Evolutionary conservation across 2,329 filamentous ascomycete species (phyloP).

Genomic region (Nigrospora oryzae): DNA sequence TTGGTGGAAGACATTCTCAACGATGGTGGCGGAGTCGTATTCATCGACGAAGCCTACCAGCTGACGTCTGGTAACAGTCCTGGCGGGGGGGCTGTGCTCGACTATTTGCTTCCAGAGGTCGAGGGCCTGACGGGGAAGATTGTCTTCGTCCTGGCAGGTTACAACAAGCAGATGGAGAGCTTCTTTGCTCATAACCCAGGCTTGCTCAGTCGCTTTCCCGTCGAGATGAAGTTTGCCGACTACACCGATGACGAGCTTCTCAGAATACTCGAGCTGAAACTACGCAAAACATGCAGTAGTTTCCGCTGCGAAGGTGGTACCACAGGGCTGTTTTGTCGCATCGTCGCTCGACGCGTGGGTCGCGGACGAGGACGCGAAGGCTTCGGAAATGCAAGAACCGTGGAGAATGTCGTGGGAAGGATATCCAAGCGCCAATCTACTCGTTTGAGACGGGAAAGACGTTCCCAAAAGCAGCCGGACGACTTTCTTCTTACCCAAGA

Average conservation of each 20-base stretch:
- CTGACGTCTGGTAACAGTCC: constrained; percentile 49
- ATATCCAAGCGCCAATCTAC: constrained; percentile 52
- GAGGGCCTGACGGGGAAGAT: constrained; percentile 64
- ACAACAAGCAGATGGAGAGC: constrained; percentile 65
- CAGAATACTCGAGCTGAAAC: constrained; percentile 46
- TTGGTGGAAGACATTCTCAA: constrained; percentile 48
- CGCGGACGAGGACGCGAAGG: constrained; percentile 53
- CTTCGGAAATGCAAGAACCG: constrained; percentile 64
- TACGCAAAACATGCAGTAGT: constrained; percentile 43
- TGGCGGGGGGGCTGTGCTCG: constrained; percentile 55
- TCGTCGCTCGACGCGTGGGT: constrained; percentile 54
- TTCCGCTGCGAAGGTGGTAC: constrained; percentile 55
- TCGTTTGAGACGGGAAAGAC: constrained; percentile 41
- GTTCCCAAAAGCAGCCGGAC: constrained; percentile 32
- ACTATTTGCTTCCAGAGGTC: constrained; percentile 63
- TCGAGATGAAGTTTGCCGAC: constrained; percentile 58
- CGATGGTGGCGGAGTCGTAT: constrained; percentile 57
- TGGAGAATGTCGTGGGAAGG: constrained; percentile 51
- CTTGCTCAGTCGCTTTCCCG: constrained; percentile 59
- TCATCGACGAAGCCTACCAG: constrained; percentile 77
- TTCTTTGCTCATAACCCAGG: constrained; percentile 71
- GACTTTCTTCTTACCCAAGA: constrained; percentile 54
- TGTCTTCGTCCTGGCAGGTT: constrained; percentile 66
- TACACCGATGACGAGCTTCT: constrained; percentile 59
- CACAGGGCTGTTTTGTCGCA: constrained; percentile 53